Base-by-base conservation (phyloP, 306 rosid species). In the Urtica urens region DNA sequence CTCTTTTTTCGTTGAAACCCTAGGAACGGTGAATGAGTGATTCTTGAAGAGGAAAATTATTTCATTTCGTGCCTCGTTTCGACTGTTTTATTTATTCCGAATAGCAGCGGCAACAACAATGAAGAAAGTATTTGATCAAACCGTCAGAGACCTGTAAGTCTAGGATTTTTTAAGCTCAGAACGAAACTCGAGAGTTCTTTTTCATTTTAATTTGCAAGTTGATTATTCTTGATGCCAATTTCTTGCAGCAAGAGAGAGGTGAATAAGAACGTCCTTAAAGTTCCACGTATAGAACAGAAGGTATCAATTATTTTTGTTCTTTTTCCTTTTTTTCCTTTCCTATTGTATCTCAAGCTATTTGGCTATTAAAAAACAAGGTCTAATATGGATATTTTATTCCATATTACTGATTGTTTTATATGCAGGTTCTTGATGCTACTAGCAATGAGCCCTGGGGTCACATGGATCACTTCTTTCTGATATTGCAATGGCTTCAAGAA, bases 361-460 rank as follows among this genome's bases (percentile, higher is more conserved):
- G 17, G 11, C 18, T 42, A 2, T 42, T 12, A 46, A 5, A 46
- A 23, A 12, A 22, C 23, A 46, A 11, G 16, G n/a, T n/a, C n/a
- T n/a, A n/a, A n/a, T n/a, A n/a, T 38, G 7, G 39, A 10, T 39
- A n/a, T 18, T 45, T 23, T 14, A 25, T 42, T 10, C 28, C 24
- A 21, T 31, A 46, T 35, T 55, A 38, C 19, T n/a, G n/a, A n/a
- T n/a, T n/a, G n/a, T n/a, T n/a, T n/a, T n/a, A n/a, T n/a, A 58
- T 65, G 85, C 97, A n/a, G n/a, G n/a, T n/a, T n/a, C n/a, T n/a
- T n/a, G n/a, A n/a, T n/a, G n/a, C n/a, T n/a, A n/a, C n/a, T 48
- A 90, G 95, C 83, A 90, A 90, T 69, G 97, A 90, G 68, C 92
- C 95, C 28, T 90, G 97, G 97, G 97, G 97, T 62, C 97, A 64